A percentile compares a stretch with the other conserved stretches of the same genome.
phyloP scores from a whole-genome alignment of 176 grass and related monocot species.

The Triticum dicoccoides region DNA sequence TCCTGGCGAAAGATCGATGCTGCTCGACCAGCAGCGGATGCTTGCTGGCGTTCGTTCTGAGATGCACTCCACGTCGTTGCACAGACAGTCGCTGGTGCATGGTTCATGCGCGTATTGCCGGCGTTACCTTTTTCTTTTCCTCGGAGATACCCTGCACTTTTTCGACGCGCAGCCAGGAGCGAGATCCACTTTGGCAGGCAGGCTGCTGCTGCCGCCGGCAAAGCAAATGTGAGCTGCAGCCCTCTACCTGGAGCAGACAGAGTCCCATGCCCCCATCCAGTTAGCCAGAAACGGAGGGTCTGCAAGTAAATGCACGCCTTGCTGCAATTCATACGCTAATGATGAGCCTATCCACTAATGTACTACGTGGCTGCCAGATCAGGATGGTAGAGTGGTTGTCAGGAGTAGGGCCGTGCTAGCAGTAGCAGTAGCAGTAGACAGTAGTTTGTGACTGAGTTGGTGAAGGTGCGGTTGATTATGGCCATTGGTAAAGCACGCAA shows the following conservation, averaged over 20 bases:
- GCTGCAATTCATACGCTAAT: neutral
- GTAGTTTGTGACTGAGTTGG: neutral
- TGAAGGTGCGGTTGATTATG: neutral
- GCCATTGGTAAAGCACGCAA: neutral
- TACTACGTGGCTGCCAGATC: neutral
- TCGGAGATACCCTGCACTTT: slow-evolving; percentile 12
- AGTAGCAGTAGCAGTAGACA: neutral
- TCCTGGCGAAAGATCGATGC: no score
- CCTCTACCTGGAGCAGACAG: neutral
- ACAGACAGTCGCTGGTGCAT: neutral
- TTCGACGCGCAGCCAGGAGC: slow-evolving; percentile 18
- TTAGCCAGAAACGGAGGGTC: neutral
- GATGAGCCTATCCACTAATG: neutral
- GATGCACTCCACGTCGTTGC: neutral
- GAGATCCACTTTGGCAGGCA: slow-evolving; percentile 24
- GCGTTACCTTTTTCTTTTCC: slow-evolving; percentile 33
- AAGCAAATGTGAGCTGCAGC: neutral
- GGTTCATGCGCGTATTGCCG: slow-evolving; percentile 17
- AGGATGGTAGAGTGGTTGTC: neutral
- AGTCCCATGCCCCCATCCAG: neutral
- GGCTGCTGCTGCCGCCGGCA: no score
- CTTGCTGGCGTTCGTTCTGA: slow-evolving; percentile 22
- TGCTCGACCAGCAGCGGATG: neutral
- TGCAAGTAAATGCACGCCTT: neutral
- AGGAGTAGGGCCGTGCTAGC: neutral